These are phyloP conservation scores for Smittium culicis DNA, from an alignment of 371 early-diverging fungal genomes.

Conservation along the genomic window DNA sequence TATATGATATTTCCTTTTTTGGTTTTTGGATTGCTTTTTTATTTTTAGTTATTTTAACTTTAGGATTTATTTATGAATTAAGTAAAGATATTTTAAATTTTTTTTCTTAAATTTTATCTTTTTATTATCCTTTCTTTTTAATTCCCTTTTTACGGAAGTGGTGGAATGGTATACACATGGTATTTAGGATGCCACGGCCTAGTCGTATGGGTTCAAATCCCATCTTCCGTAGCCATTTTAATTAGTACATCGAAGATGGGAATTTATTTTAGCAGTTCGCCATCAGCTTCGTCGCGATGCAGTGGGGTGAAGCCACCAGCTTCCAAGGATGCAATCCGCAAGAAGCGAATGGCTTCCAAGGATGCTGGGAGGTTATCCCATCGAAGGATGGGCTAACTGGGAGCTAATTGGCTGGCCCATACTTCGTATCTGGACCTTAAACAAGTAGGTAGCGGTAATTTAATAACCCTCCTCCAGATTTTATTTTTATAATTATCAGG, in stretches of 20 bases:
- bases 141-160: slow-evolving; percentile 1
- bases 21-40: slow-evolving; percentile 30
- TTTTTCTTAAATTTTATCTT: slow-evolving; percentile 6
- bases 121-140: slow-evolving; percentile 5
- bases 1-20: slow-evolving; percentile 31
- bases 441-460: too few species aligned
- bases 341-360: too few species aligned
- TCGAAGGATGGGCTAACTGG: too few species aligned
- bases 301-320: too few species aligned
- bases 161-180: slow-evolving; percentile 1
- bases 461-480: not conserved
- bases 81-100: slow-evolving; percentile 12
- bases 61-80: slow-evolving; percentile 15
- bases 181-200: not conserved
- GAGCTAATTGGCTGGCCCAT: too few species aligned
- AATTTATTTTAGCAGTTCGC: too few species aligned
- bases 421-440: too few species aligned
- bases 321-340: too few species aligned
- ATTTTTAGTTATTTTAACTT: slow-evolving; percentile 30
- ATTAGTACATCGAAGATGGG: not conserved
- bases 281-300: too few species aligned
- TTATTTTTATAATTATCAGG: slow-evolving; percentile 1
- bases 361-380: too few species aligned
- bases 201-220: not conserved
- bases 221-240: not conserved